Percentiles rank a stretch among this genome's conserved stretches.
Conservation (phyloP, 2,329 filamentous ascomycete genomes). For the Cercospora citrullina region DNA sequence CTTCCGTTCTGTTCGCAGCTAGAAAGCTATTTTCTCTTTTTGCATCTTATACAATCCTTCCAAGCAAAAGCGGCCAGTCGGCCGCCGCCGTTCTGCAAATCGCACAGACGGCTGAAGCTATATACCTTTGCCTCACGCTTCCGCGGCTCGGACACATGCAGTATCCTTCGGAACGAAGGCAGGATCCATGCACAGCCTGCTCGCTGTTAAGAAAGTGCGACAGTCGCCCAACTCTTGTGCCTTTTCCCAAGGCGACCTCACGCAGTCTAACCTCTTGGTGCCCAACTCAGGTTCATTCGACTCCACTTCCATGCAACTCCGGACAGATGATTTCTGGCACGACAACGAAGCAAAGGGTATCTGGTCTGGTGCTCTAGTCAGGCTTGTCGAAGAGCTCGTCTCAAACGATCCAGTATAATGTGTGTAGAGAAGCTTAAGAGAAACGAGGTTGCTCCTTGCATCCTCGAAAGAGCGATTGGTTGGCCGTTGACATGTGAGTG, state of each 20-base stretch:
- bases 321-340: background rate
- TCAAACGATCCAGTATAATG: background rate
- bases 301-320: background rate
- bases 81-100: background rate
- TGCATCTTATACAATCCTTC: background rate
- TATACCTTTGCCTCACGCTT: background rate
- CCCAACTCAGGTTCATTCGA: background rate
- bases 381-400: background rate
- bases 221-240: background rate
- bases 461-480: background rate
- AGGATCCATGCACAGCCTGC: background rate
- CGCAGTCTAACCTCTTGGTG: background rate
- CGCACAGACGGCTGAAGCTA: background rate
- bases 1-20: background rate
- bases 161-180: background rate
- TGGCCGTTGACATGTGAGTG: background rate
- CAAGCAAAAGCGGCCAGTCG: background rate
- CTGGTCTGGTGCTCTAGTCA: conserved; percentile 10
- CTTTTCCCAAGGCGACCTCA: background rate
- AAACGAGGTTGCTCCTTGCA: background rate
- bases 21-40: background rate
- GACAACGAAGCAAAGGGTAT: conserved; percentile 16
- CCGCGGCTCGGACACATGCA: background rate
- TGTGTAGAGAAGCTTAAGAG: conserved; percentile 2
- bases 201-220: background rate